Base-by-base conservation (phyloP, 257 asterid species). In the Scutellaria galericulata region DNA sequence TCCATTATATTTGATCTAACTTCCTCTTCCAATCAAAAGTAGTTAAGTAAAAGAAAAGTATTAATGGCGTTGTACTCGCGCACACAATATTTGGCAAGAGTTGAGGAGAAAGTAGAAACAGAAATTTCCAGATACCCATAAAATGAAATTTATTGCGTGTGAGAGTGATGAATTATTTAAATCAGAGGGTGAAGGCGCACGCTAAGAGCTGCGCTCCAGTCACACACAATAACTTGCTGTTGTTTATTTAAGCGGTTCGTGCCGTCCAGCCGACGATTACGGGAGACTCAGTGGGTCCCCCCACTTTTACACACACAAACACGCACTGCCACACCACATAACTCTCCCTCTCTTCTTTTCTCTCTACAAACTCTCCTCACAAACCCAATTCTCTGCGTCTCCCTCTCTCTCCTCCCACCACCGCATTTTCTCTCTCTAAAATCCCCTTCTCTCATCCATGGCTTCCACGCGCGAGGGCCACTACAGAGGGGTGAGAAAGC, bases 181-280 rank as follows among this genome's bases (percentile, higher is more conserved):
- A 3, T 64, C 68, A 0, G 13, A 68, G 75, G 83, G 86, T 44
- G 70, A 6, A 66, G 76, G 50, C 66, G 42, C 71, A 74, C 66
- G 66, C 13, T 9, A 74, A 52, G 72, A 58, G 46, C 81, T 59
- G 72, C 81, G 74, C 80, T 46, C 45, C 44, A 37, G 55, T 39
- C 69, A 18, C 79, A 56, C 72, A 35, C 55, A 48, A 78, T 71
- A 75, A 56, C 60, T 66, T 40, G 3, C 50, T 11, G 62, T 72
- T 44, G 61, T 73, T 63, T 74, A 81, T 78, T 80, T 81, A 82
- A 81, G 82, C 79, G 85, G 79, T 86, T 81, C 89, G 84, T 87
- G 96, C 92, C 93, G 96, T 88, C 92, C 88, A 89, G 91, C 91
- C 97, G 96, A 90, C 97, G 89, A 92, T 88, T 92, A 88, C 97